These are phyloP conservation scores for Grosmannia clavigera DNA, from an alignment of 2,329 filamentous ascomycete species.

Conservation along the genomic window DNA sequence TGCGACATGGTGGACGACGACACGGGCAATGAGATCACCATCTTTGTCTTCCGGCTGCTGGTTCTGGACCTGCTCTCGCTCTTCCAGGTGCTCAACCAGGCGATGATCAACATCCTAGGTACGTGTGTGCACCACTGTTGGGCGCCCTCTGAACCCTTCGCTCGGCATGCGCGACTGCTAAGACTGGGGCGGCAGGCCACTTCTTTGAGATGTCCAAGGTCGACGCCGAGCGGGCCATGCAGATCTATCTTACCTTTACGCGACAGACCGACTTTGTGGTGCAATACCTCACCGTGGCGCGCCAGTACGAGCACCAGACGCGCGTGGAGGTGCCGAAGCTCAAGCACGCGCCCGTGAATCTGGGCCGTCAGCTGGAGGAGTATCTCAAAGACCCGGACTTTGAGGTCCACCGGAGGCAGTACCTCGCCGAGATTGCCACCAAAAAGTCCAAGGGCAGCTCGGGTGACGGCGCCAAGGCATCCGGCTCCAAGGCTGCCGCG, in stretches of 20 bases:
- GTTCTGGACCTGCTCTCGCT: slow-evolving; percentile 81
- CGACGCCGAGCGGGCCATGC: slow-evolving; percentile 83
- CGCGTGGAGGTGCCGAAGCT: slow-evolving; percentile 90
- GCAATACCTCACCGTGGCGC: slow-evolving; percentile 73
- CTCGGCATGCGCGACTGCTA: not conserved
- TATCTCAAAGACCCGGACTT: slow-evolving; percentile 93
- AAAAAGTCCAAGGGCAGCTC: slow-evolving; percentile 35
- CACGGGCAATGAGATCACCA: slow-evolving; percentile 89
- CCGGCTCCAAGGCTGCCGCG: not conserved
- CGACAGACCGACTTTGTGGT: slow-evolving; percentile 89
- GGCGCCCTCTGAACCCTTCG: slow-evolving; percentile 11
- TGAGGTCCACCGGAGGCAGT: slow-evolving; percentile 83
- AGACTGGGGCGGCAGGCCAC: slow-evolving; percentile 46
- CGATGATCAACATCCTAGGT: slow-evolving; percentile 94
- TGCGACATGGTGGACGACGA: slow-evolving; percentile 87
- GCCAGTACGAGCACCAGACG: slow-evolving; percentile 85
- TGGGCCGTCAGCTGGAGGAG: slow-evolving; percentile 82
- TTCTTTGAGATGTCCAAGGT: slow-evolving; percentile 97
- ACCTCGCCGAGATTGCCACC: slow-evolving; percentile 74
- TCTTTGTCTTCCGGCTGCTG: slow-evolving; percentile 83
- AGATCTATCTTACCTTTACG: slow-evolving; percentile 85
- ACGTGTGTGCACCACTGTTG: slow-evolving; percentile 10
- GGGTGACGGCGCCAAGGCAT: slow-evolving; percentile 14
- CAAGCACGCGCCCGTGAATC: slow-evolving; percentile 88
- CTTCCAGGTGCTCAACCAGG: slow-evolving; percentile 93